phyloP scores from a whole-genome alignment of 345 rosid species.

The Camelina sativa region DNA sequence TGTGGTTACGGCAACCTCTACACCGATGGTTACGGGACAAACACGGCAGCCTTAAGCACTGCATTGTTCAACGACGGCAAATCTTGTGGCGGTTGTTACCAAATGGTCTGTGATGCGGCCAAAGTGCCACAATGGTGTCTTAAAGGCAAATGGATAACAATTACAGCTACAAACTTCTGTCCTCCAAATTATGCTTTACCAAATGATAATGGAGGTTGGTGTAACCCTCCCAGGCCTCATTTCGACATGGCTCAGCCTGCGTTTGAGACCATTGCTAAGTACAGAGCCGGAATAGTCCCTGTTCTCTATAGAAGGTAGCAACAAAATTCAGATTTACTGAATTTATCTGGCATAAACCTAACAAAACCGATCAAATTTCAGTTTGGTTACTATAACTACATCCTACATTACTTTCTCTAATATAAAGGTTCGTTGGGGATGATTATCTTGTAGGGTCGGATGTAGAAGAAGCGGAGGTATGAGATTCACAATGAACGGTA shows the following conservation, averaged over 20 bases:
- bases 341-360: too few relatives aligned
- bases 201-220: constrained; percentile 80
- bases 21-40: constrained; percentile 69
- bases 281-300: constrained; percentile 76
- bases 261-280: constrained; percentile 69
- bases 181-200: constrained; percentile 73
- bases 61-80: constrained; percentile 69
- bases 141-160: constrained; percentile 59
- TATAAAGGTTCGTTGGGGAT: neutral
- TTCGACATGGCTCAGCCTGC: constrained; percentile 86
- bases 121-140: constrained; percentile 71
- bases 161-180: constrained; percentile 82
- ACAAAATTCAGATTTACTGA: too few relatives aligned
- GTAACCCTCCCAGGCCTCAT: constrained; percentile 74
- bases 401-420: neutral
- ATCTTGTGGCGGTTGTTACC: constrained; percentile 73
- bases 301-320: constrained; percentile 60
- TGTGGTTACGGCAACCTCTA: constrained; percentile 79
- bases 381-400: neutral
- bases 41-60: constrained; percentile 70
- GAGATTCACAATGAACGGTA: constrained; percentile 68
- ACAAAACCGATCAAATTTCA: neutral
- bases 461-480: constrained; percentile 68
- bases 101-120: constrained; percentile 57
- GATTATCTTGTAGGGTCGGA: constrained; percentile 49